These are phyloP conservation scores for Lichenothelia convexa DNA, from an alignment of 495 filamentous ascomycete species.

Conservation along the genomic window DNA sequence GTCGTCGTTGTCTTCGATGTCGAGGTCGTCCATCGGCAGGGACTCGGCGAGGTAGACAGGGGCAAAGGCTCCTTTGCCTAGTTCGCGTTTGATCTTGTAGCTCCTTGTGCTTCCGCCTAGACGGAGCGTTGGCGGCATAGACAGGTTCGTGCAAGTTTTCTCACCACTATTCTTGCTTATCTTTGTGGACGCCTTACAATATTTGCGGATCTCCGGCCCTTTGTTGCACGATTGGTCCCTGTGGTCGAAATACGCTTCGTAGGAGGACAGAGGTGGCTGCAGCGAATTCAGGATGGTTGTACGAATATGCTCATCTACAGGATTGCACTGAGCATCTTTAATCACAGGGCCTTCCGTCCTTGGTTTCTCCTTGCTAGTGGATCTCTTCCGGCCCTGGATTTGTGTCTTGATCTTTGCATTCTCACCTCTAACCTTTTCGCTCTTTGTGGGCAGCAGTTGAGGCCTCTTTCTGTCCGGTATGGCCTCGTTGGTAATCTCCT, in stretches of 20 bases:
- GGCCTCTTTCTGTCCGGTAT: slow-evolving; percentile 22
- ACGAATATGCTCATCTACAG: slow-evolving; percentile 56
- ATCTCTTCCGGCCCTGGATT: slow-evolving; percentile 8
- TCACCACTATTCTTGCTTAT: slow-evolving; percentile 37
- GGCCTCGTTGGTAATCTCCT: slow-evolving; percentile 34
- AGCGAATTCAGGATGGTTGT: slow-evolving; percentile 52
- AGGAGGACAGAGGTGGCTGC: slow-evolving; percentile 50
- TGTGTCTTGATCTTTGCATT: background rate
- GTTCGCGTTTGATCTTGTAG: slow-evolving; percentile 70
- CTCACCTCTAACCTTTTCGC: slow-evolving; percentile 8
- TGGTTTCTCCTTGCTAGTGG: slow-evolving; percentile 6
- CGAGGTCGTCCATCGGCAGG: slow-evolving; percentile 25
- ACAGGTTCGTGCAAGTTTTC: slow-evolving; percentile 34
- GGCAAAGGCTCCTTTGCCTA: slow-evolving; percentile 84
- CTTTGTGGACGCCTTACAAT: slow-evolving; percentile 47
- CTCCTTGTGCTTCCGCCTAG: slow-evolving; percentile 40
- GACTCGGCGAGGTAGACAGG: slow-evolving; percentile 82
- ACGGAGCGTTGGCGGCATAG: slow-evolving; percentile 42
- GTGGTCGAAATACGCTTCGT: slow-evolving; percentile 63
- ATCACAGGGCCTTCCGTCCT: slow-evolving; percentile 42
- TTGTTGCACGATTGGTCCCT: slow-evolving; percentile 36
- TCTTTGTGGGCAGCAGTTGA: slow-evolving; percentile 26
- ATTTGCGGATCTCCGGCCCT: slow-evolving; percentile 59
- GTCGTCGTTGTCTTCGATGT: slow-evolving; percentile 31
- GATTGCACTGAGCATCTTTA: slow-evolving; percentile 71